Evolutionary conservation across 2,329 filamentous ascomycete species (phyloP).

Genomic region (Epichloe gansuensis): DNA sequence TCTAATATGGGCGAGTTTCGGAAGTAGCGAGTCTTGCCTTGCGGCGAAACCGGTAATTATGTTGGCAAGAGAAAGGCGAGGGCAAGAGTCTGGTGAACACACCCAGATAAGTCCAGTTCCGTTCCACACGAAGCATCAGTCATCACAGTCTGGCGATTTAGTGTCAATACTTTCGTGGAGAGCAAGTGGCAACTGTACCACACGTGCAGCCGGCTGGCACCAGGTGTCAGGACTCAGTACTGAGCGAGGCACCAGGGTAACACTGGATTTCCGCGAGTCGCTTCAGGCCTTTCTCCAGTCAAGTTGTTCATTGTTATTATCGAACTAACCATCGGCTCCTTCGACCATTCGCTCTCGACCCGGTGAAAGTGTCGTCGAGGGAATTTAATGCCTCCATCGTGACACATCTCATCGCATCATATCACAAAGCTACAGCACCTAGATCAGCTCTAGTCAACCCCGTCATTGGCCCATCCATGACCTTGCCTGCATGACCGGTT

Average conservation of each 20-base stretch:
- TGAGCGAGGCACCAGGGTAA: no score
- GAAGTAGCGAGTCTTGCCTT: conserved; percentile 1
- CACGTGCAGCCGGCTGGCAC: neutral
- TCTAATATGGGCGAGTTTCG: neutral
- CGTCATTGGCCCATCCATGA: neutral
- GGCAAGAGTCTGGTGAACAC: neutral
- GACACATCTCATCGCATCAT: no score
- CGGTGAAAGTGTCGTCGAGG: no score
- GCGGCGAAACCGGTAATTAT: neutral
- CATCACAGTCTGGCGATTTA: neutral
- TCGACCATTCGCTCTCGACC: no score
- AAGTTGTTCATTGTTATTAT: no score
- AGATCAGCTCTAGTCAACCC: neutral
- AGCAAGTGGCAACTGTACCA: neutral
- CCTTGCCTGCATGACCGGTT: neutral
- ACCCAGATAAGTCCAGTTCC: neutral
- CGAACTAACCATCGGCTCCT: no score
- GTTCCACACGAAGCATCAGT: neutral
- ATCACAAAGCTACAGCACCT: neutral
- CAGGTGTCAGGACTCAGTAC: neutral
- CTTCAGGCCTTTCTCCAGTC: no score
- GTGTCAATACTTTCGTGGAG: neutral
- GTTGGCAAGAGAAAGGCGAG: neutral
- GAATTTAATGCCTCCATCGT: no score
- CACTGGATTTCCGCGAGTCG: no score